Evolutionary conservation across 2,329 filamentous ascomycete genomes (phyloP).

Genomic region (Aaosphaeria pasadenensis): DNA sequence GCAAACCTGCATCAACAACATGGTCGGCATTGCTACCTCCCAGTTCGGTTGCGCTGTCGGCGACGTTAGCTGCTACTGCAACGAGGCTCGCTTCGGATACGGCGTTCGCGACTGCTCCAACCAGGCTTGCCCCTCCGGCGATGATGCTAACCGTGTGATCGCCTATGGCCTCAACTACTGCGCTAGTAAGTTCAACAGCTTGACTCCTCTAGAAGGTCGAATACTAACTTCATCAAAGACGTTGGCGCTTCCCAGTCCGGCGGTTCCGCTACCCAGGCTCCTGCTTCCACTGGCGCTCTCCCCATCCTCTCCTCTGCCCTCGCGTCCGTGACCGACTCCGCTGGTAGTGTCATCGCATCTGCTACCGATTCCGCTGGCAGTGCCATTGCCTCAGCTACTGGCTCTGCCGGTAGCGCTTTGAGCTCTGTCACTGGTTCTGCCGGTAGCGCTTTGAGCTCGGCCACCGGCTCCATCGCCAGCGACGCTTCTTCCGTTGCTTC

Average conservation of each 20-base stretch:
- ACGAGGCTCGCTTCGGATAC: conserved; percentile 43
- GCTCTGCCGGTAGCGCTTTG: conserved; percentile 4
- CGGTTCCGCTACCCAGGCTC: conserved; percentile 1
- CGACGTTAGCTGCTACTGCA: conserved; percentile 45
- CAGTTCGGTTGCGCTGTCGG: conserved; percentile 39
- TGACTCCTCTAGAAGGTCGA: background rate
- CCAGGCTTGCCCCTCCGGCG: conserved; percentile 33
- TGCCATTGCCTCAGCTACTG: conserved; percentile 9
- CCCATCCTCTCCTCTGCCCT: conserved; percentile 20
- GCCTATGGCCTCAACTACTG: conserved; percentile 33
- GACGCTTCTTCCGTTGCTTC: conserved; percentile 4
- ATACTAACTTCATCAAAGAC: conserved; percentile 6
- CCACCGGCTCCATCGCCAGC: conserved; percentile 5
- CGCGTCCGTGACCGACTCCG: conserved; percentile 12
- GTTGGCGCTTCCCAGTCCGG: conserved; percentile 6
- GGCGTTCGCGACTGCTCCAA: conserved; percentile 49
- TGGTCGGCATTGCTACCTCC: conserved; percentile 39
- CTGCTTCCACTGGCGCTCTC: conserved; percentile 15
- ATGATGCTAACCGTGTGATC: conserved; percentile 27
- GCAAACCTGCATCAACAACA: conserved; percentile 46
- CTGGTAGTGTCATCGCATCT: conserved; percentile 1
- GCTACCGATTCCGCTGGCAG: conserved; percentile 3
- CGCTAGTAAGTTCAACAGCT: conserved; percentile 16
- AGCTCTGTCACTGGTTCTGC: conserved; percentile 1
- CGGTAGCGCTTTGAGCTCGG: background rate